Evolutionary conservation across 108 stramenopile genomes (phyloP).

Genomic region (Cyclotella sp.): DNA sequence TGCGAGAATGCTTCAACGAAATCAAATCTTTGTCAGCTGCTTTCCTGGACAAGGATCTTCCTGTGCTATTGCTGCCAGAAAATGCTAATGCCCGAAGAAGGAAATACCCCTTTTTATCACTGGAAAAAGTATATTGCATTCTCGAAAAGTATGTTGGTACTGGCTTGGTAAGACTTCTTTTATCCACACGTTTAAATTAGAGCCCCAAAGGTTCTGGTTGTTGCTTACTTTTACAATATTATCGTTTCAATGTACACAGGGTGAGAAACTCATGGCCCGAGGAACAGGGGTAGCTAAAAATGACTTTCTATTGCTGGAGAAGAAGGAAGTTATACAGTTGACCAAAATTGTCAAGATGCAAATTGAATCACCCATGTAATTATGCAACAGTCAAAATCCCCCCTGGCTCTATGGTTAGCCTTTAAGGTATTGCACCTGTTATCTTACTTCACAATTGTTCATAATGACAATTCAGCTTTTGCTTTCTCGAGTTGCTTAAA

Average conservation of each 20-base stretch:
- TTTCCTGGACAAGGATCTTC: conserved; percentile 84
- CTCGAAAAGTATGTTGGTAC: conserved; percentile 77
- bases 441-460: too few relatives aligned
- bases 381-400: too few relatives aligned
- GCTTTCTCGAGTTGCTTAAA: too few relatives aligned
- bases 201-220: too few relatives aligned
- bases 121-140: conserved; percentile 77
- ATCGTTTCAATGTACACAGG: too few relatives aligned
- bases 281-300: conserved; percentile 30
- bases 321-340: conserved; percentile 84
- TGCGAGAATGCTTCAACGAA: conserved; percentile 88
- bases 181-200: too few relatives aligned
- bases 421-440: too few relatives aligned
- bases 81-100: conserved; percentile 69
- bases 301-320: conserved; percentile 81
- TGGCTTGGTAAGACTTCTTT: conserved; percentile 57
- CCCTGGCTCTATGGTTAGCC: too few relatives aligned
- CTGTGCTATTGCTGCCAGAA: conserved; percentile 72
- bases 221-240: too few relatives aligned
- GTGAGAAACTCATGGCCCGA: conserved; percentile 56
- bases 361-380: conserved; percentile 31
- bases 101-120: conserved; percentile 84
- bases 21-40: conserved; percentile 76
- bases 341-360: conserved; percentile 73
- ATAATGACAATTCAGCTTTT: too few relatives aligned